These are phyloP conservation scores for Exserohilum rostratum DNA, from an alignment of 2,329 filamentous ascomycete species.

Conservation along the genomic window DNA sequence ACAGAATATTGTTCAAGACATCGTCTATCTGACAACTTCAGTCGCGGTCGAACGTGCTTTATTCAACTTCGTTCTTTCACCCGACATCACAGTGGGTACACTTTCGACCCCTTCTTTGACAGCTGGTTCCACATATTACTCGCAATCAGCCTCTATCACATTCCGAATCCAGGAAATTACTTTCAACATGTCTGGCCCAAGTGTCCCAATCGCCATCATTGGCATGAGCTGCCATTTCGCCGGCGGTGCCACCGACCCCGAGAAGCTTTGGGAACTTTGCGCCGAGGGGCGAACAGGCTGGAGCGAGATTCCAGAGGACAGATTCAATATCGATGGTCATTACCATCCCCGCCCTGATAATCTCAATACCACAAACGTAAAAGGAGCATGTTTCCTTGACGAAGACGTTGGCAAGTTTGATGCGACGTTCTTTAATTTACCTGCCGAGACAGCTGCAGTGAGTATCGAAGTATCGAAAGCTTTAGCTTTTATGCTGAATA, in stretches of 20 bases:
- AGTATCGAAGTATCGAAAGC: neutral
- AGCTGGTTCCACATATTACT: no score
- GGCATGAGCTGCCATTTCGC: slow-evolving; percentile 47
- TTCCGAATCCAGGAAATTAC: no score
- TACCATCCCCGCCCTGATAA: slow-evolving; percentile 11
- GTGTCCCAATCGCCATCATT: neutral
- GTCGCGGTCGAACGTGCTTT: neutral
- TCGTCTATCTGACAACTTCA: no score
- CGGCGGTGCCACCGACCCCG: slow-evolving; percentile 36
- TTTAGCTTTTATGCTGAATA: neutral
- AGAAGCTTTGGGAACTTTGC: slow-evolving; percentile 45
- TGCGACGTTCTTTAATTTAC: slow-evolving; percentile 36
- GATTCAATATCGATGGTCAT: slow-evolving; percentile 21
- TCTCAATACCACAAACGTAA: neutral
- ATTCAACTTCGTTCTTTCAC: neutral
- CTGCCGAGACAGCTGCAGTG: slow-evolving; percentile 20
- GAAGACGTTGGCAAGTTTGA: slow-evolving; percentile 45
- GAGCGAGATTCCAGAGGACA: slow-evolving; percentile 31
- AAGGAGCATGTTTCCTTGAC: slow-evolving; percentile 10
- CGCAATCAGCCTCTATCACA: no score
- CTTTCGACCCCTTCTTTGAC: neutral
- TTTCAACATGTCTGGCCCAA: no score
- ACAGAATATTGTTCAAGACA: neutral
- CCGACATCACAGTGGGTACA: neutral
- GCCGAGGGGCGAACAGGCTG: slow-evolving; percentile 36